These are phyloP conservation scores for Penicillium goetzii DNA, from an alignment of 495 filamentous ascomycete species.

Conservation along the genomic window DNA sequence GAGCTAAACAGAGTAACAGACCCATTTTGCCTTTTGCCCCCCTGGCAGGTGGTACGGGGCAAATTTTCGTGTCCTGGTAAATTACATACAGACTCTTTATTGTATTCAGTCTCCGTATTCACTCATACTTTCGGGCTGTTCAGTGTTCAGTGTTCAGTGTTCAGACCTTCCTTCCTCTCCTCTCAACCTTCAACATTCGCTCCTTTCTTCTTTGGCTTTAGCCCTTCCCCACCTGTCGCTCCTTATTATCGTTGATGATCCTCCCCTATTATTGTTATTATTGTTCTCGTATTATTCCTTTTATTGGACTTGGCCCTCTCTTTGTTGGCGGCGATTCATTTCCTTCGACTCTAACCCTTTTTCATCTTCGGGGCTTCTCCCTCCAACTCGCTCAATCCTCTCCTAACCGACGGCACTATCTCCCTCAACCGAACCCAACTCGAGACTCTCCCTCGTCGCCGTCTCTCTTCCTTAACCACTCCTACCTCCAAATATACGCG, in stretches of 20 bases:
- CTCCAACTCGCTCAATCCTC: conserved; percentile 2
- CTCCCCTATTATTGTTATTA: conserved; percentile 16
- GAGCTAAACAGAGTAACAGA: too few species aligned
- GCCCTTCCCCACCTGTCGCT: conserved; percentile 30
- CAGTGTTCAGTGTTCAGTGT: background rate
- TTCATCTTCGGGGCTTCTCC: background rate
- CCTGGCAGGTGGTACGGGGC: background rate
- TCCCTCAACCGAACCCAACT: background rate
- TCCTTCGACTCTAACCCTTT: conserved; percentile 1
- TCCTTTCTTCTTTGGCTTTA: conserved; percentile 17
- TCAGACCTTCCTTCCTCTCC: background rate
- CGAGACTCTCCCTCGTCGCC: background rate
- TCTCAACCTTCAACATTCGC: conserved; percentile 9
- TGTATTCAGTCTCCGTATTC: too few species aligned
- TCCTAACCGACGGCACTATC: background rate
- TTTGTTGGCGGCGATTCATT: background rate
- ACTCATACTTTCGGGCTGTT: too few species aligned
- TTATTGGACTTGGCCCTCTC: background rate
- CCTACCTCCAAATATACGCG: background rate
- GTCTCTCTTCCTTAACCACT: background rate
- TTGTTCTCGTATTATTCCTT: background rate
- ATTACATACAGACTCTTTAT: too few species aligned
- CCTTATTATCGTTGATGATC: conserved; percentile 30
- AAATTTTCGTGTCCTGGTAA: too few species aligned
- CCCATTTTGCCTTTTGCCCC: conserved; percentile 2